Percentiles rank a stretch among this genome's conserved stretches.
Evolutionary conservation across 1,139 yeast species (phyloP).

Genomic region (Taphrina deformans): DNA sequence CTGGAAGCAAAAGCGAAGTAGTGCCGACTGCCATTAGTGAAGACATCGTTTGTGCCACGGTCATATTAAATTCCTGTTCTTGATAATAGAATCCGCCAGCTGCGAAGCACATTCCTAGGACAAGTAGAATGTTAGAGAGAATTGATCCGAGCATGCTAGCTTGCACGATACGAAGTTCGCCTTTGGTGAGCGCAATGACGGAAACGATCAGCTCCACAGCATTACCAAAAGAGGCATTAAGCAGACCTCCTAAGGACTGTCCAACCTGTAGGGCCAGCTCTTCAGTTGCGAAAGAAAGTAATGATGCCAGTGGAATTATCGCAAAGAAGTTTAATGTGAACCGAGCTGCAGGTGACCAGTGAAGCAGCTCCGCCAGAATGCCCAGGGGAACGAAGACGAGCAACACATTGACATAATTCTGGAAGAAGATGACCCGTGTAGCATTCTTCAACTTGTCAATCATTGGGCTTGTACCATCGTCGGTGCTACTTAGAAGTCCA

Average conservation of each 20-base stretch:
- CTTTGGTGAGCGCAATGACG: constrained; percentile 77
- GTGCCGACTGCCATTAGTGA: constrained; percentile 89
- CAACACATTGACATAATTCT: constrained; percentile 72
- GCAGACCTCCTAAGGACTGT: constrained; percentile 81
- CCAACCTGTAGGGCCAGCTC: constrained; percentile 86
- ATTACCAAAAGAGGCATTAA: constrained; percentile 96
- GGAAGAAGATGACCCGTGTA: constrained; percentile 19
- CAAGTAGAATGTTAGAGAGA: constrained; percentile 79
- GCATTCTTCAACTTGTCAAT: constrained; percentile 13
- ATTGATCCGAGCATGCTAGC: constrained; percentile 97
- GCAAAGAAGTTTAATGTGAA: constrained; percentile 83
- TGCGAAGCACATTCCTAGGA: constrained; percentile 88
- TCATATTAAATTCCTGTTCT: constrained; percentile 87
- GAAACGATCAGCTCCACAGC: constrained; percentile 93
- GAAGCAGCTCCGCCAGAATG: constrained; percentile 62
- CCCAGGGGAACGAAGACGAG: constrained; percentile 87
- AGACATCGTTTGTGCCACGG: constrained; percentile 97
- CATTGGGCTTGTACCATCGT: background rate
- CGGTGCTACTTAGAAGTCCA: constrained; percentile 13
- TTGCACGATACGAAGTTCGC: constrained; percentile 87
- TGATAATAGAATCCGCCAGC: constrained; percentile 88
- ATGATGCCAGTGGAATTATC: constrained; percentile 89
- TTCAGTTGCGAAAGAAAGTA: constrained; percentile 71
- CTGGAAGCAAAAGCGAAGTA: constrained; percentile 86
- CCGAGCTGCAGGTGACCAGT: constrained; percentile 60